A percentile compares a stretch with the other conserved stretches of the same genome.
Conservation (phyloP, 2,329 filamentous ascomycete genomes). For the Diplodia sapinea region DNA sequence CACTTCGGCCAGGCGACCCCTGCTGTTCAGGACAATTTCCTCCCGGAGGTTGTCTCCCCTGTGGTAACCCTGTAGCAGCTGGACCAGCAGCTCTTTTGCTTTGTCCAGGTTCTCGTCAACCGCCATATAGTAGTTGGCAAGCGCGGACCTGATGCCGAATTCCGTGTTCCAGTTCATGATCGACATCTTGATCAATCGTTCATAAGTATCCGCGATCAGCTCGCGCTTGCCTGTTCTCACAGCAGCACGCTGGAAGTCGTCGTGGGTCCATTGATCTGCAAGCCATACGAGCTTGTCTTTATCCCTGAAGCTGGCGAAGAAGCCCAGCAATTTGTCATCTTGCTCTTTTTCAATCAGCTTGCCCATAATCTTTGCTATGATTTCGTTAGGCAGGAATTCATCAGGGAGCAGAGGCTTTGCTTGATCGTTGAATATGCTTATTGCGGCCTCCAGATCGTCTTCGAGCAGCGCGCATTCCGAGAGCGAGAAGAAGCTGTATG, state of each 20-base stretch:
- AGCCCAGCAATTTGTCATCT: background rate
- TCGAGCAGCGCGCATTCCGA: slow-evolving; percentile 1
- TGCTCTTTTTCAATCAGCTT: slow-evolving; percentile 31
- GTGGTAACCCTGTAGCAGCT: slow-evolving; percentile 12
- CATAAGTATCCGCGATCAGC: background rate
- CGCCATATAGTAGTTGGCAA: slow-evolving; percentile 28
- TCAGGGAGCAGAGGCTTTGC: slow-evolving; percentile 13
- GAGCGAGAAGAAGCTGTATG: background rate
- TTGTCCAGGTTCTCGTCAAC: slow-evolving; percentile 30
- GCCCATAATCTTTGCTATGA: slow-evolving; percentile 29
- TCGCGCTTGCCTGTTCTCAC: background rate
- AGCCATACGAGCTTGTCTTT: slow-evolving; percentile 7
- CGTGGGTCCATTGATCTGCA: background rate
- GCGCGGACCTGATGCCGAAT: slow-evolving; percentile 17
- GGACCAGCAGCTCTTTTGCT: slow-evolving; percentile 27
- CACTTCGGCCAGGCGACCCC: slow-evolving; percentile 32
- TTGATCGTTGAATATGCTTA: slow-evolving; percentile 26
- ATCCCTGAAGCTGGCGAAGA: background rate
- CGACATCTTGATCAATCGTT: background rate
- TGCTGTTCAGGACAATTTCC: slow-evolving; percentile 8
- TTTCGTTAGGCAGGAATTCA: slow-evolving; percentile 4
- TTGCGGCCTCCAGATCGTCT: slow-evolving; percentile 16
- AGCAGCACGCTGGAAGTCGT: background rate
- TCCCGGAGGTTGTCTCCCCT: background rate
- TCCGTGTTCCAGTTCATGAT: background rate